Evolutionary conservation across 495 filamentous ascomycete genomes (phyloP), one percentile per base, ranked within the genome.

Genomic region (Xylaria acuta): DNA sequence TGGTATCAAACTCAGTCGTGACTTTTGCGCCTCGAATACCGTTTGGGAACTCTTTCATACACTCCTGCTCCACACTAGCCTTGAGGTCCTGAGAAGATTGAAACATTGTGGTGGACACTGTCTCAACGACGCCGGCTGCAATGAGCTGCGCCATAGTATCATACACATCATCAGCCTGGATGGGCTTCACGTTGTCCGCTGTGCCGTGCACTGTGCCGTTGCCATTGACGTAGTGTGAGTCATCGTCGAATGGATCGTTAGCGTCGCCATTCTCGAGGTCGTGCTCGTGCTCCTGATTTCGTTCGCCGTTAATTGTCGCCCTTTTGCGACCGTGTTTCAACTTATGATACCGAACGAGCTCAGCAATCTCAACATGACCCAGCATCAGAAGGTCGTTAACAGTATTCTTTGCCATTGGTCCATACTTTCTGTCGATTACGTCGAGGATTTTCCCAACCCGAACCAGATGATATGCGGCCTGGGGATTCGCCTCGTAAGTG

Each of bases 371-470:
- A 3, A 90, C 90, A 80, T 97, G 92, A 8, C 96, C 96, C 27
- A 92, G 86, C 45, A 90, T 84, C 40, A 97, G 82, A 14, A 98
- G 87, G 60, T 91, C 90, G 67, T 91, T 86, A 73, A 97, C 86
- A 2, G 98, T 81, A 38, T 87, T 86, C 53, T 90, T 88, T 0
- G 93, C 94, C 77, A 88, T 81, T 8, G 84, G 78, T 16, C 95
- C 95, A 69, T 92, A 89, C 72, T 90, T 86, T 11, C 85, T 87
- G 70, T 94, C 89, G 20, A 94, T 83, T 72, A 93, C 82, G 69
- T 93, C 88, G 34, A 96, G 81, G n/a, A 96, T 92, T 79, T 94
- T 95, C 8, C 93, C 94, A 25, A 88, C 87, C 36, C 95, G 92
- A 22, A 93, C 82, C 45, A 98, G 86, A 72, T 88, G 88, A 78